Evolutionary conservation across 352 stramenopile species (phyloP).

Genomic region (Aphanomyces euteiches): DNA sequence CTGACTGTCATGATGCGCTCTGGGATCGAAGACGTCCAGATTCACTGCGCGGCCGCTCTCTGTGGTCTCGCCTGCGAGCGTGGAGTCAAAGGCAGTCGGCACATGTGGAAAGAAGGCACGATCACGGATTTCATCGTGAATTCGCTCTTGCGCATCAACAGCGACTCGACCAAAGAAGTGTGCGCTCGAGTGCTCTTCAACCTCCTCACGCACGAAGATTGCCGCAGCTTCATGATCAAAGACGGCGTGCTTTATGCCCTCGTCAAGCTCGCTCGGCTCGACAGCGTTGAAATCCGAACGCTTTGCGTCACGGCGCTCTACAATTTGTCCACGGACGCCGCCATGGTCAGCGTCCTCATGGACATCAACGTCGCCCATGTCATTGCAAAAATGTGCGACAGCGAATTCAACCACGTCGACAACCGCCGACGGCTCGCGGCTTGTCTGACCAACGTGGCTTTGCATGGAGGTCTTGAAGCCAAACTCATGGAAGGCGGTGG

Average conservation of each 20-base stretch:
- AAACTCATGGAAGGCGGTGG: constrained; percentile 71
- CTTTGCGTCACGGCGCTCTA: constrained; percentile 70
- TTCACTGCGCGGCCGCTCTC: constrained; percentile 73
- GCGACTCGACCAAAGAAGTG: constrained; percentile 73
- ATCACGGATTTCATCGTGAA: constrained; percentile 86
- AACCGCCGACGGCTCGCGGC: background rate
- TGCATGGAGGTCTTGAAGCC: constrained; percentile 43
- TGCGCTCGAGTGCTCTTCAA: constrained; percentile 84
- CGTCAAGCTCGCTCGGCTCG: constrained; percentile 75
- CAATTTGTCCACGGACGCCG: constrained; percentile 61
- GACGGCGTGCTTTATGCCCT: constrained; percentile 79
- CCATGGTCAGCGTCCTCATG: constrained; percentile 51
- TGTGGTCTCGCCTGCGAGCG: constrained; percentile 69
- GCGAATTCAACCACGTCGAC: constrained; percentile 37
- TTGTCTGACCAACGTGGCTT: constrained; percentile 11
- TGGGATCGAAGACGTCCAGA: constrained; percentile 70
- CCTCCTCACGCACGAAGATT: constrained; percentile 72
- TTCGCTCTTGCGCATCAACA: constrained; percentile 81
- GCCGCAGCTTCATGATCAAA: constrained; percentile 61
- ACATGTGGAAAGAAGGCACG: constrained; percentile 58
- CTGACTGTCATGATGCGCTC: constrained; percentile 83
- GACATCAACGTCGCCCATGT: constrained; percentile 79
- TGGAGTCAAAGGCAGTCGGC: constrained; percentile 38
- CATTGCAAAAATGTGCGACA: constrained; percentile 54
- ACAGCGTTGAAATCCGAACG: constrained; percentile 70